Percentiles rank a stretch among this genome's conserved stretches.
These are phyloP conservation scores for Aspergillus sp. DNA, from an alignment of 2,329 filamentous ascomycete genomes.

Conservation along the genomic window DNA sequence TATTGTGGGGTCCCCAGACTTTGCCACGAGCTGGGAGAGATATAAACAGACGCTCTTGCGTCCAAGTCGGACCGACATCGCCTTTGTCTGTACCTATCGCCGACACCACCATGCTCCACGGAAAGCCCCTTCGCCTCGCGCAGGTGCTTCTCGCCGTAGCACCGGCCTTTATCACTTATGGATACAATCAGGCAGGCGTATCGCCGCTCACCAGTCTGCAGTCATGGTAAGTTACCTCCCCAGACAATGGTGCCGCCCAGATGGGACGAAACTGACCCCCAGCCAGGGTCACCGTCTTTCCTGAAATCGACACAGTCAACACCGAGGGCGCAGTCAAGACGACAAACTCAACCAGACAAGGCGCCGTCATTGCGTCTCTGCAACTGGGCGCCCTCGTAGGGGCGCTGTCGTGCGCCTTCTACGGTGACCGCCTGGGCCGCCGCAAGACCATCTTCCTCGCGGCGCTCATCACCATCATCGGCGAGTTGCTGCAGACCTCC, in stretches of 20 bases:
- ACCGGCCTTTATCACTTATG: slow-evolving; percentile 47
- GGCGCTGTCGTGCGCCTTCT: slow-evolving; percentile 43
- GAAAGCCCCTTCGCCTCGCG: slow-evolving; percentile 7
- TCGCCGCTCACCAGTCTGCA: slow-evolving; percentile 43
- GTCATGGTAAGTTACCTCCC: slow-evolving; percentile 10
- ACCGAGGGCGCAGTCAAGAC: slow-evolving; percentile 41
- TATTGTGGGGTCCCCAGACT: too few species aligned
- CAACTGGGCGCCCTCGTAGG: slow-evolving; percentile 48
- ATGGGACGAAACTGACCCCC: neutral
- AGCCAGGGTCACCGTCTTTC: slow-evolving; percentile 35
- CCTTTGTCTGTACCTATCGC: too few species aligned
- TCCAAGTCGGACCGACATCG: too few species aligned
- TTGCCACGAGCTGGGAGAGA: too few species aligned
- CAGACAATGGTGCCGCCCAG: neutral
- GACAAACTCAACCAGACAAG: slow-evolving; percentile 45
- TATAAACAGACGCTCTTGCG: too few species aligned
- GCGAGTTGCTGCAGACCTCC: slow-evolving; percentile 43
- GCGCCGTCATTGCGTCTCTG: slow-evolving; percentile 25
- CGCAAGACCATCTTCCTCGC: slow-evolving; percentile 44
- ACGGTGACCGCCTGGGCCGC: slow-evolving; percentile 47
- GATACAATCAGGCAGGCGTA: slow-evolving; percentile 53
- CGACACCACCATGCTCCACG: neutral
- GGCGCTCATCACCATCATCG: slow-evolving; percentile 41
- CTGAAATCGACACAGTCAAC: slow-evolving; percentile 49
- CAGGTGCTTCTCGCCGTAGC: slow-evolving; percentile 20